Base-by-base conservation (phyloP, 176 grass and related monocot genomes). In the Canna indica region DNA sequence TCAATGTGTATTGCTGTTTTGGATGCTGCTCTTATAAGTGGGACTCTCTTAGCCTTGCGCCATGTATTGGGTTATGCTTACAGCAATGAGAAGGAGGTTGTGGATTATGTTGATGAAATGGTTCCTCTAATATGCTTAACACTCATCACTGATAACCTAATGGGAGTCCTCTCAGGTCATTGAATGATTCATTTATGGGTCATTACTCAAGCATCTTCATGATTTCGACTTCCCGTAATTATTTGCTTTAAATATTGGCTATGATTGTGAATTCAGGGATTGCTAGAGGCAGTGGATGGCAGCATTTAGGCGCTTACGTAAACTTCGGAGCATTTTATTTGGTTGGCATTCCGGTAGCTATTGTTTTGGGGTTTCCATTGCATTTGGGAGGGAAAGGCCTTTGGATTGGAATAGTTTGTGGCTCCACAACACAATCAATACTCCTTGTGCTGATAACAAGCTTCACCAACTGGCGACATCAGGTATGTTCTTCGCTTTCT, bases 271-370 rank as follows among this genome's bases (percentile, higher is more conserved):
- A 1, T 58, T 36, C 79, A 91, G 93, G 88, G 59, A 62, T 96
- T 66, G 88, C 86, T 57, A 83, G 93, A 83, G 93, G 93, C 59
- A 79, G 93, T 2, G 93, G 93, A 32, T 91, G 86, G 81, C 93
- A 96, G 77, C 93, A 96, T 67, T 59, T 96, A 22, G 93, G 88
- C 1, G 93, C 88, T 32, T 96, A 87, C 71, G 81, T 96, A 7
- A 96, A 96, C 77, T 79, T 91, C 0, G 79, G 83, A 27, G 86
- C 93, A 0, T 96, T 90, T 79, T 96, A 96, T 68, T 76, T 96
- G 29, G 53, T 96, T 32, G 92, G 92, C 3, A 86, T 96, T 34
- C 91, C 88, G 3, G 26, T 75, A 3, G 88, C 83, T 12, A 76
- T 88, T 36, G 59, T 80, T 16, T 81, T 91, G 22, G 88, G 86